These are phyloP conservation scores for Mycena latifolia DNA, from an alignment of 768 basidiomycete species.

Conservation along the genomic window DNA sequence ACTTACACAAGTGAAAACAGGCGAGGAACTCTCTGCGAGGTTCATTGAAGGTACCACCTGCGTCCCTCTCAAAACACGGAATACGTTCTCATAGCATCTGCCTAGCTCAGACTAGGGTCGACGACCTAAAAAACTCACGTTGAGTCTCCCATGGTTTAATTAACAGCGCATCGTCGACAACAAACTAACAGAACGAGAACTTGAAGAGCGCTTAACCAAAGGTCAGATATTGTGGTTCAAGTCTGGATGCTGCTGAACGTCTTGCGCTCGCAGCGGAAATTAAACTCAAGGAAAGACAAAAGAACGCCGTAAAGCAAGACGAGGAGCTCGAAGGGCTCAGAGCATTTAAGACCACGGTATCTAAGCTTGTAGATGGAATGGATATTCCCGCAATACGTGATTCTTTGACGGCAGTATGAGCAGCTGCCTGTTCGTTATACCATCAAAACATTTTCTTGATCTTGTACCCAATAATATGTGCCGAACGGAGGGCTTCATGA, in stretches of 20 bases:
- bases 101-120: neutral
- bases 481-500: too few species aligned
- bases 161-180: too few species aligned
- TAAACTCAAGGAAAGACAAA: neutral
- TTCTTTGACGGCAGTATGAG: too few species aligned
- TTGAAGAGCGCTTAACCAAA: neutral
- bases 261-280: neutral
- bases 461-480: too few species aligned
- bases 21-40: neutral
- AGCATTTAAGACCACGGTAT: neutral
- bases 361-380: neutral
- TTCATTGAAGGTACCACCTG: neutral
- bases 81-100: neutral
- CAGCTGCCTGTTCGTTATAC: too few species aligned
- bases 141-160: too few species aligned
- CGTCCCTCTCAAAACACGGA: neutral
- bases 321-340: slow-evolving; percentile 5
- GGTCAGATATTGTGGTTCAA: neutral
- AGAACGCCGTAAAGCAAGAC: neutral
- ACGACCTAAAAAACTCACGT: neutral
- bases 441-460: too few species aligned
- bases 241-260: too few species aligned
- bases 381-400: too few species aligned
- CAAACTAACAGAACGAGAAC: neutral
- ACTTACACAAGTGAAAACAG: neutral